Evolutionary conservation across 768 basidiomycete species (phyloP), one percentile per base, ranked within the genome.

Genomic region (Punctularia strigosozonata): DNA sequence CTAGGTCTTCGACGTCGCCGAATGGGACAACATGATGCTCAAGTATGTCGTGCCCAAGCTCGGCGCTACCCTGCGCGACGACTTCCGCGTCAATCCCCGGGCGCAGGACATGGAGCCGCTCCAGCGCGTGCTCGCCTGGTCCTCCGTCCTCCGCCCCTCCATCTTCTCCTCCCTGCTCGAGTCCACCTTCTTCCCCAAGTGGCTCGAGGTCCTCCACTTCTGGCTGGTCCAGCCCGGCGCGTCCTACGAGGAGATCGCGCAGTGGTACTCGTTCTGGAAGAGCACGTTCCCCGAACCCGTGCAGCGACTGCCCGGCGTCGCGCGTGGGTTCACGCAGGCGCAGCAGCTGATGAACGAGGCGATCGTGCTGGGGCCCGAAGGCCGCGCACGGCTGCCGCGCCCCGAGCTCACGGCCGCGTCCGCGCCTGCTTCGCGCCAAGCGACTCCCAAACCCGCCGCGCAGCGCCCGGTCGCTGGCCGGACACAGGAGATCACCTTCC

Each of bases 201-300:
- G 92, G 91, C 68, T 98, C 43, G 83, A 90, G 36, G 78, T 86
- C 17, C 65, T 99, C 18, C 80, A 92, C 52, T 60, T 88, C 32
- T 98, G 95, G 95, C 79, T 99, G 28, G 68, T 82, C n/a, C 85
- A 89, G 50, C 87, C 89, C 1, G 73, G 64, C 33, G 83, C 83
- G 51, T 91, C 77, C 61, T 83, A 89, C 49, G 87, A 84, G 48
- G 89, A 98, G 57, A 89, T 99, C 7, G 84, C 84, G 3, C 74
- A 83, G 43, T 99, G 95, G 95, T 95, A 81, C 56, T 71, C 69
- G 1, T 85, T 77, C 56, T 98, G 94, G 94, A 94, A 91, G 57
- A 58, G 60, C 2, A 52, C 69, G 28, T 89, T 97, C 56, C 71
- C 86, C 0, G 80, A 80, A 46, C 60, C 67, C 13, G 60, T 94